These are phyloP conservation scores for Talaromyces marneffei DNA, from an alignment of 2,329 filamentous ascomycete genomes.

Conservation along the genomic window DNA sequence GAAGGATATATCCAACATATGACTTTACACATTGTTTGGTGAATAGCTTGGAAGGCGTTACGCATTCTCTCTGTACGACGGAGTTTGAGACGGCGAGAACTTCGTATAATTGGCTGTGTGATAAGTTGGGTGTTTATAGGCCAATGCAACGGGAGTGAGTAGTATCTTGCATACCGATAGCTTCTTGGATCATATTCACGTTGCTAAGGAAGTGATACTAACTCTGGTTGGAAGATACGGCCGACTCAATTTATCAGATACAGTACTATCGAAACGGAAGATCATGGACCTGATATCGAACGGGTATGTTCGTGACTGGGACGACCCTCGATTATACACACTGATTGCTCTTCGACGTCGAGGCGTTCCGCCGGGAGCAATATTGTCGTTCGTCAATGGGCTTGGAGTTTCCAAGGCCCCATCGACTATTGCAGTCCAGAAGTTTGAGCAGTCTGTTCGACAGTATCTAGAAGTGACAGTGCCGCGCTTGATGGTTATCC, in stretches of 20 bases:
- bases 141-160: slow-evolving; percentile 87
- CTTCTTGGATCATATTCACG: not conserved
- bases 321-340: slow-evolving; percentile 85
- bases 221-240: slow-evolving; percentile 38
- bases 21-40: slow-evolving; percentile 88
- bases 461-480: slow-evolving; percentile 83
- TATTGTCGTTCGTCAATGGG: slow-evolving; percentile 85
- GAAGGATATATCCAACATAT: slow-evolving; percentile 94
- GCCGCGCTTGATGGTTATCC: slow-evolving; percentile 79
- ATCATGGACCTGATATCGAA: slow-evolving; percentile 73
- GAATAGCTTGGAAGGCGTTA: slow-evolving; percentile 87
- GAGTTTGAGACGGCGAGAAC: slow-evolving; percentile 81
- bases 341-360: slow-evolving; percentile 76
- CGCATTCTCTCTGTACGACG: slow-evolving; percentile 86
- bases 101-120: slow-evolving; percentile 87
- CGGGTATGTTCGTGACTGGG: slow-evolving; percentile 77
- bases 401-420: slow-evolving; percentile 80
- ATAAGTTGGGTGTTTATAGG: slow-evolving; percentile 73
- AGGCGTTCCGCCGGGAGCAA: slow-evolving; percentile 80
- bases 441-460: slow-evolving; percentile 81
- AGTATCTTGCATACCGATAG: not conserved
- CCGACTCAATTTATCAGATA: slow-evolving; percentile 73
- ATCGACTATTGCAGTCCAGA: slow-evolving; percentile 70
- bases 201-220: not conserved
- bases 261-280: slow-evolving; percentile 79